Percentiles rank a stretch among this genome's conserved stretches.
Evolutionary conservation across 257 asterid genomes (phyloP).

Genomic region (Ilex aquifolium): DNA sequence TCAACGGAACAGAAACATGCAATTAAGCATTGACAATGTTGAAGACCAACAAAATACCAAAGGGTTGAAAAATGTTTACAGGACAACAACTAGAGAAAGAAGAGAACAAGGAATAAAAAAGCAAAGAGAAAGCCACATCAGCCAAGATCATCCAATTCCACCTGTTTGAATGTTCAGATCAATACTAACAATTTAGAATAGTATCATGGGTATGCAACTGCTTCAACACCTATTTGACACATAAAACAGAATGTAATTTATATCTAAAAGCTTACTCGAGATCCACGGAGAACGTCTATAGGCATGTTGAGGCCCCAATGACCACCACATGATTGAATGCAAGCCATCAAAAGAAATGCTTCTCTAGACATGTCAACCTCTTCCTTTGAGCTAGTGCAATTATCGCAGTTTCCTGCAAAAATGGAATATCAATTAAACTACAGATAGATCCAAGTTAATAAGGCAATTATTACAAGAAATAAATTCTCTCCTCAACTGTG

Average conservation of each 20-base stretch:
- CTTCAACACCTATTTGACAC: constrained; percentile 4
- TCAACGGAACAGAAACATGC: no score
- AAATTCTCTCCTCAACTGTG: constrained; percentile 1
- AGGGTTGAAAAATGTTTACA: no score
- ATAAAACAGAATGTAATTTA: constrained; percentile 7
- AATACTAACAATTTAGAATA: no score
- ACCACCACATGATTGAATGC: constrained; percentile 77
- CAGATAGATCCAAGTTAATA: not conserved
- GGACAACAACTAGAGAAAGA: no score
- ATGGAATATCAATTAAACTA: constrained; percentile 9
- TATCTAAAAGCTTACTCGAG: constrained; percentile 59
- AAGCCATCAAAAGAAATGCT: constrained; percentile 86
- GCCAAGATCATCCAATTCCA: no score
- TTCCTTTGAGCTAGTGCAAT: constrained; percentile 68
- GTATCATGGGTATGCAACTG: not conserved
- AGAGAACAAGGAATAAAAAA: no score
- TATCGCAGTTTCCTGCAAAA: constrained; percentile 78
- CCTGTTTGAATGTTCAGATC: no score
- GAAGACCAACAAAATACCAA: no score
- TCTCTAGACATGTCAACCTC: constrained; percentile 81
- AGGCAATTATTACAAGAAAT: not conserved
- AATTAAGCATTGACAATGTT: no score
- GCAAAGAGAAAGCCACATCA: no score
- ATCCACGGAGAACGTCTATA: constrained; percentile 90
- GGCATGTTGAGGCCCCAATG: constrained; percentile 92